Evolutionary conservation across 2,329 filamentous ascomycete genomes (phyloP), one percentile per base, ranked within the genome.

Genomic region (Ilyonectria destructans): DNA sequence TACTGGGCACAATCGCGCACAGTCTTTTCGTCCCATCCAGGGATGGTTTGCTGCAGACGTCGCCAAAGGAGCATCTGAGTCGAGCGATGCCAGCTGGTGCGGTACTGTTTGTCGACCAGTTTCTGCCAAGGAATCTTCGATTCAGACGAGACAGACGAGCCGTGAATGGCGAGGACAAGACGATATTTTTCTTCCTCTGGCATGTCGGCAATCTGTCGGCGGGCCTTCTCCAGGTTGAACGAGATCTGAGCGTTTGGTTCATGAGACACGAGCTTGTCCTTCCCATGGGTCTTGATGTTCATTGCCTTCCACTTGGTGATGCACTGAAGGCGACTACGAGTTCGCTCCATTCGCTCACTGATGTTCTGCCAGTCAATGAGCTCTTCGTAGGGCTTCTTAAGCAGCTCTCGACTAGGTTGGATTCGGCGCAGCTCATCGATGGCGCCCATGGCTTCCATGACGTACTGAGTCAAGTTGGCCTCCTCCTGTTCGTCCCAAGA

Each of bases 351-450:
- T 61, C 85, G 85, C 67, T 88, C 82, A 71, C 90, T 91, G 26
- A 95, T 88, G 9, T 83, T 78, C 57, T 87, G 83, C 92, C 92
- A 95, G 73, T 92, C 88, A 68, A 94, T 85, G 35, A 89, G 79
- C 19, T 84, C 81, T 68, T 88, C 86, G 49, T 88, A 84, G 1
- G 83, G 77, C 17, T 82, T 80, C n/a, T 79, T 77, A 3, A 81
- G 74, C 3, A 81, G 69, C 9, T 77, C 69, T 3, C 76, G 72
- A 1, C 80, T 77, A 4, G 75, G 74, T 4, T 82, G 75, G 2
- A 79, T 77, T 12, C 77, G 74, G 15, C 81, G 78, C 35, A 80
- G 59, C 13, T 77, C 77, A 15, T 85, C 83, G 63, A 91, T 86
- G 8, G 79, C 79, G 4, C 82, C 79, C 54, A 92, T 81, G 7